phyloP scores from a whole-genome alignment of 148 eudicot genomes.

The Agrostemma githago region DNA sequence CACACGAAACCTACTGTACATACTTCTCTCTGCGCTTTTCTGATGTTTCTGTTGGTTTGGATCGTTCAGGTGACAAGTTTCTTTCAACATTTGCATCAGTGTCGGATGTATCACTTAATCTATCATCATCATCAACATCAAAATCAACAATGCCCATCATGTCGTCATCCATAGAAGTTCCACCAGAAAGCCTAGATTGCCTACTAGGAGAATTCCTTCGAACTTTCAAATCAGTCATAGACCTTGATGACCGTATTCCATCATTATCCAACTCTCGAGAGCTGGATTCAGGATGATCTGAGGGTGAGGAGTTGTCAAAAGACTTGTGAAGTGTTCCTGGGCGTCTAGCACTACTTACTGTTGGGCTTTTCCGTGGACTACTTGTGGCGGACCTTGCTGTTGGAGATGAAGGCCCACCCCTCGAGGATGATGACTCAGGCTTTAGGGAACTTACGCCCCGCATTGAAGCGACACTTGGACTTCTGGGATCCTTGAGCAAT shows the following conservation, averaged over 20 bases:
- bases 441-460: not conserved
- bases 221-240: conserved; percentile 28
- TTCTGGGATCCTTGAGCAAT: conserved; percentile 34
- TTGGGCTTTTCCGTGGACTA: conserved; percentile 26
- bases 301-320: conserved; percentile 19
- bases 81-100: conserved; percentile 41
- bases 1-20: conserved; percentile 15
- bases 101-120: conserved; percentile 45
- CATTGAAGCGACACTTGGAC: conserved; percentile 25
- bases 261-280: conserved; percentile 13
- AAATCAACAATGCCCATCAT: conserved; percentile 13
- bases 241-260: conserved; percentile 29
- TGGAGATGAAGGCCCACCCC: not conserved
- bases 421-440: not conserved
- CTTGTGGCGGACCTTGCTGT: not conserved
- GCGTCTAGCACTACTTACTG: conserved; percentile 24
- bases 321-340: conserved; percentile 27
- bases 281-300: conserved; percentile 29
- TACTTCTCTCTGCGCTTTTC: conserved; percentile 44
- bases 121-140: conserved; percentile 35
- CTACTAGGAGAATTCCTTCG: conserved; percentile 13
- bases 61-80: conserved; percentile 22
- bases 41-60: conserved; percentile 28
- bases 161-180: conserved; percentile 22
- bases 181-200: conserved; percentile 13